These are phyloP conservation scores for sorghum (Sorghum bicolor) DNA, from an alignment of 176 grass and related monocot genomes.

Conservation along the genomic window Sorghum_bicolor_NCBIv3 NC_012876.2:5118001-5118500, in stretches of 20 bases:
- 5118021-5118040: too few species aligned
- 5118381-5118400: slow-evolving; percentile 25
- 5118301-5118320: slow-evolving; percentile 52
- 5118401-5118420: background rate
- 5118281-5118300: slow-evolving; percentile 10
- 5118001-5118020: background rate
- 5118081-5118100: slow-evolving; percentile 16
- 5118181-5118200: slow-evolving; percentile 14
- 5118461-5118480: background rate
- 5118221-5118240: background rate
- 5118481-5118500: slow-evolving; percentile 26
- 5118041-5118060: slow-evolving; percentile 16
- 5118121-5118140: slow-evolving; percentile 6
- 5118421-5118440: slow-evolving; percentile 34
- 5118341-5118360: slow-evolving; percentile 90
- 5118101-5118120: slow-evolving; percentile 32
- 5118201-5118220: slow-evolving; percentile 35
- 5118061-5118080: background rate
- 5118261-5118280: background rate
- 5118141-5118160: slow-evolving; percentile 37
- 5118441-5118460: background rate
- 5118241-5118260: slow-evolving; percentile 14
- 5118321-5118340: slow-evolving; percentile 76
- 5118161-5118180: slow-evolving; percentile 6
- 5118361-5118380: slow-evolving; percentile 31